A percentile compares a stretch with the other conserved stretches of the same genome.
Evolutionary conservation across 352 stramenopile genomes (phyloP).

Genomic region (Paralagenidium karlingii): DNA sequence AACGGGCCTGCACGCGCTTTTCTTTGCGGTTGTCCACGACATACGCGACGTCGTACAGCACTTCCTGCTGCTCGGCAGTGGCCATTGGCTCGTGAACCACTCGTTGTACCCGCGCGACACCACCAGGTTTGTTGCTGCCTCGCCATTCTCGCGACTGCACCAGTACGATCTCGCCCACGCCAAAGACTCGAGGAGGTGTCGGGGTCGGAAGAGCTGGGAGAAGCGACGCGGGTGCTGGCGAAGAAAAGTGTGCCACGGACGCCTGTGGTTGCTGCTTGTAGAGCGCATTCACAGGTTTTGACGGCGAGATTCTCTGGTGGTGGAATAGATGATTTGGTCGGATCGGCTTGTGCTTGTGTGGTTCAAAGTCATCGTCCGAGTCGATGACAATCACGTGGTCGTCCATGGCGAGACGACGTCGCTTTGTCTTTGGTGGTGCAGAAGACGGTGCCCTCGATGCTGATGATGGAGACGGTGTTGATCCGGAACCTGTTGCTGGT

Average conservation of each 20-base stretch:
- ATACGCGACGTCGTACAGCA: slow-evolving; percentile 59
- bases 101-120: slow-evolving; percentile 44
- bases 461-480: too few species aligned
- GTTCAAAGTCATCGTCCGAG: background rate
- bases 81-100: slow-evolving; percentile 19
- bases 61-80: slow-evolving; percentile 5
- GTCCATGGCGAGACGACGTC: slow-evolving; percentile 3
- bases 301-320: background rate
- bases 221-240: background rate
- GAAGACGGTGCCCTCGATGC: too few species aligned
- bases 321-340: background rate
- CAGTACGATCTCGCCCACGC: slow-evolving; percentile 35
- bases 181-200: slow-evolving; percentile 24
- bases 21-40: slow-evolving; percentile 38
- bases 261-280: background rate
- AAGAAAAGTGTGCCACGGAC: too few species aligned
- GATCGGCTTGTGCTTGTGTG: background rate
- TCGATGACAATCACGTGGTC: slow-evolving; percentile 7
- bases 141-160: slow-evolving; percentile 38
- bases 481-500: too few species aligned
- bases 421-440: slow-evolving; percentile 8
- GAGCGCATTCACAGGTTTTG: background rate
- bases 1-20: slow-evolving; percentile 40
- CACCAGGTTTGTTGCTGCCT: slow-evolving; percentile 57
- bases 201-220: background rate